phyloP scores from a whole-genome alignment of 75 land plant species.

The Adiantum capillusveneris region DNA sequence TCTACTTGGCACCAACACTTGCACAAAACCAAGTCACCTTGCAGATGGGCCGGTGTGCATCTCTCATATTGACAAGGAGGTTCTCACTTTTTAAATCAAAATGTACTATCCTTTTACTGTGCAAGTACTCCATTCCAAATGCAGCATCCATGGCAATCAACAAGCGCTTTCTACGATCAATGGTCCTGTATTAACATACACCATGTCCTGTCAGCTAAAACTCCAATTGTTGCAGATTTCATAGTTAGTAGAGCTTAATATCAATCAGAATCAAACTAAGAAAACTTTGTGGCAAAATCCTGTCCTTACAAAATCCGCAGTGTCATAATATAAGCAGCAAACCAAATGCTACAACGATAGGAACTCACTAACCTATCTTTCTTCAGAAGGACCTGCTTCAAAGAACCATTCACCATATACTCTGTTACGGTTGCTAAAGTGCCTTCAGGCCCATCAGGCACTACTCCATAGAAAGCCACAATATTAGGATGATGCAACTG shows the following conservation, averaged over 20 bases:
- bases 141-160: conserved; percentile 93
- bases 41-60: conserved; percentile 93
- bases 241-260: too few species aligned
- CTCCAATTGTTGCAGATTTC: too few species aligned
- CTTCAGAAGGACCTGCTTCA: conserved; percentile 62
- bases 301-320: too few species aligned
- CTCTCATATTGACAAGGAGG: conserved; percentile 89
- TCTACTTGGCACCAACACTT: too few species aligned
- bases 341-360: too few species aligned
- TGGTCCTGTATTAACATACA: conserved; percentile 55
- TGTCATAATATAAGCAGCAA: too few species aligned
- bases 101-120: conserved; percentile 86
- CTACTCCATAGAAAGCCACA: conserved; percentile 96
- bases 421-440: conserved; percentile 95
- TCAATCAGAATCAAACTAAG: too few species aligned
- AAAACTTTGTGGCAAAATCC: too few species aligned
- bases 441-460: conserved; percentile 92
- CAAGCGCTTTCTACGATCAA: conserved; percentile 86
- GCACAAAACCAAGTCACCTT: conserved; percentile 38
- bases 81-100: conserved; percentile 97
- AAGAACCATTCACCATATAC: conserved; percentile 97
- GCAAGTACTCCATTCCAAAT: conserved; percentile 97
- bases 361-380: conserved; percentile 48
- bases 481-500: conserved; percentile 96
- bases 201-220: too few species aligned